Percentiles rank a stretch among this genome's conserved stretches.
phyloP scores from a whole-genome alignment of 345 rosid species.

The Sapria himalayana region DNA sequence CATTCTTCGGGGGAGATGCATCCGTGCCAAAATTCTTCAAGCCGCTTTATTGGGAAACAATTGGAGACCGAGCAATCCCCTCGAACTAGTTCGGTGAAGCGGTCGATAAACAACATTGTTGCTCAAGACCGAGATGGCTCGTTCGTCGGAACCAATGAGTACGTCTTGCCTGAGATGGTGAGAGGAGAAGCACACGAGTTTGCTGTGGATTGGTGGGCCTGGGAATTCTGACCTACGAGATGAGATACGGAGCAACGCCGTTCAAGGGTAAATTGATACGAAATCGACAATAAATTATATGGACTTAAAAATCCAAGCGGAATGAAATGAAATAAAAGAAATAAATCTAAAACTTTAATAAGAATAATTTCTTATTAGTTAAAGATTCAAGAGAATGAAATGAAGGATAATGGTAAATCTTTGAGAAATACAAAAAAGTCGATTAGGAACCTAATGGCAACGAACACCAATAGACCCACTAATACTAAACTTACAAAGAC shows the following conservation, averaged over 20 bases:
- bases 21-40: slow-evolving; percentile 6
- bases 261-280: too few species aligned
- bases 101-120: slow-evolving; percentile 36
- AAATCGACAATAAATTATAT: too few species aligned
- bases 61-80: slow-evolving; percentile 51
- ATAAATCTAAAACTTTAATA: too few species aligned
- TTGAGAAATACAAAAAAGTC: too few species aligned
- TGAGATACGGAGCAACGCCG: slow-evolving; percentile 72
- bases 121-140: slow-evolving; percentile 56
- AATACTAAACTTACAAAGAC: too few species aligned
- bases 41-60: not conserved
- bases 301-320: too few species aligned
- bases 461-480: too few species aligned
- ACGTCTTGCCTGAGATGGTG: slow-evolving; percentile 78
- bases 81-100: slow-evolving; percentile 63
- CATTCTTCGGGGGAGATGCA: slow-evolving; percentile 3
- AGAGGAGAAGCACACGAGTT: slow-evolving; percentile 78
- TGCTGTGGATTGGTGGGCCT: slow-evolving; percentile 99
- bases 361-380: too few species aligned
- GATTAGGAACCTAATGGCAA: too few species aligned
- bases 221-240: slow-evolving; percentile 59
- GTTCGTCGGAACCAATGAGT: slow-evolving; percentile 87
- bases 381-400: too few species aligned
- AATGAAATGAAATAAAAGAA: too few species aligned
- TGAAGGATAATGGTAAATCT: too few species aligned